phyloP scores from a whole-genome alignment of 2,329 filamentous ascomycete species.

The Fusarium illudens region DNA sequence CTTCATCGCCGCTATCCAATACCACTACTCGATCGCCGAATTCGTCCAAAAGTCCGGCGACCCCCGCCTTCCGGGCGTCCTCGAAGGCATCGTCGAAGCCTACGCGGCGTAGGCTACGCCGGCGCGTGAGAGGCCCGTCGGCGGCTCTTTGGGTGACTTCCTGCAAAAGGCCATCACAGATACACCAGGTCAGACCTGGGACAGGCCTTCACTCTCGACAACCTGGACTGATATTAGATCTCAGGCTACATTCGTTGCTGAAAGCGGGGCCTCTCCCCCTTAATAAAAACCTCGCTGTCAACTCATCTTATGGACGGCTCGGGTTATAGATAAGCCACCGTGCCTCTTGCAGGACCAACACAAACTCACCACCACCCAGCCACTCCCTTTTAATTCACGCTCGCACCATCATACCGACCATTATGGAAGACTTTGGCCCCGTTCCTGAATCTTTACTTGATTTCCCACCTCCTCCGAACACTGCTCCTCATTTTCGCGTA shows the following conservation, averaged over 20 bases:
- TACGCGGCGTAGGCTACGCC: slow-evolving; percentile 60
- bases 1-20: slow-evolving; percentile 64
- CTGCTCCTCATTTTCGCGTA: background rate
- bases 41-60: slow-evolving; percentile 62
- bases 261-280: background rate
- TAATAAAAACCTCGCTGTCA: background rate
- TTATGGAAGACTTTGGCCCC: background rate
- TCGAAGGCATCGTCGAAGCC: slow-evolving; percentile 64
- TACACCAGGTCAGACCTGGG: slow-evolving; percentile 59
- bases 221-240: slow-evolving; percentile 53
- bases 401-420: background rate
- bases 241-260: background rate
- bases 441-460: background rate
- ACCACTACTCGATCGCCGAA: slow-evolving; percentile 62
- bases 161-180: slow-evolving; percentile 59
- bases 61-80: slow-evolving; percentile 58
- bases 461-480: background rate
- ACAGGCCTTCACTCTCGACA: slow-evolving; percentile 57
- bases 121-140: slow-evolving; percentile 60
- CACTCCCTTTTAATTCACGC: background rate
- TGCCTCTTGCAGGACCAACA: background rate
- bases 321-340: background rate
- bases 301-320: background rate
- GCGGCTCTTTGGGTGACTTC: slow-evolving; percentile 59
- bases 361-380: background rate